phyloP scores from a whole-genome alignment of 2,329 filamentous ascomycete genomes.

The Pseudocercospora musae region DNA sequence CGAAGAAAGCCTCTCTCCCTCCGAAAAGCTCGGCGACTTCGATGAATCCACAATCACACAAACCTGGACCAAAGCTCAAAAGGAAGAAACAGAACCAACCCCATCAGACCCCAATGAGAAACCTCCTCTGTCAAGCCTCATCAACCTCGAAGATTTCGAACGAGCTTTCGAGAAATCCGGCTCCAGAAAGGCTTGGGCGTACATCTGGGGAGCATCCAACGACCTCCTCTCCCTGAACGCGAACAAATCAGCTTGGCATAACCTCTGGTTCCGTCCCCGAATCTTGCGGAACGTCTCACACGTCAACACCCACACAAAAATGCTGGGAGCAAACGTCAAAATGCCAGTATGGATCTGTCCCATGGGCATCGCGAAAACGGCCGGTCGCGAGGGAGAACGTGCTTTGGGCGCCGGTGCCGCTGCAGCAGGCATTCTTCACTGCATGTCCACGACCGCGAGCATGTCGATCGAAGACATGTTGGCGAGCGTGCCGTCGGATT shows the following conservation, averaged over 20 bases:
- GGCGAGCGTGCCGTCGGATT: constrained; percentile 25
- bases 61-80: constrained; percentile 32
- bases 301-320: constrained; percentile 35
- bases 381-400: constrained; percentile 34
- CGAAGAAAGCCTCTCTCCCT: constrained; percentile 40
- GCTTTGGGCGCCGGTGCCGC: constrained; percentile 34
- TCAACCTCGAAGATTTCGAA: constrained; percentile 49
- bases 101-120: constrained; percentile 35
- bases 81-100: constrained; percentile 25
- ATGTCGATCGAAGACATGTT: constrained; percentile 34
- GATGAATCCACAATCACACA: constrained; percentile 32
- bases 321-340: constrained; percentile 32
- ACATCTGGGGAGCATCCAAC: constrained; percentile 50
- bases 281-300: constrained; percentile 43
- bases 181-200: constrained; percentile 41
- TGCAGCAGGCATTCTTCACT: constrained; percentile 33
- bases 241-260: constrained; percentile 43
- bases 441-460: constrained; percentile 32
- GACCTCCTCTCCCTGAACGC: constrained; percentile 47
- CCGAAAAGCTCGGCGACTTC: constrained; percentile 41
- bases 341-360: constrained; percentile 41
- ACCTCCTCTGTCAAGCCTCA: constrained; percentile 46
- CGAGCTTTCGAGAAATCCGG: constrained; percentile 38
- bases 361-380: constrained; percentile 33
- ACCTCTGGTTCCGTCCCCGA: constrained; percentile 48